Percentiles rank a stretch among this genome's conserved stretches.
These are phyloP conservation scores for Adansonia rubrostipa DNA, from an alignment of 441 rosid species.

Conservation along the genomic window DNA sequence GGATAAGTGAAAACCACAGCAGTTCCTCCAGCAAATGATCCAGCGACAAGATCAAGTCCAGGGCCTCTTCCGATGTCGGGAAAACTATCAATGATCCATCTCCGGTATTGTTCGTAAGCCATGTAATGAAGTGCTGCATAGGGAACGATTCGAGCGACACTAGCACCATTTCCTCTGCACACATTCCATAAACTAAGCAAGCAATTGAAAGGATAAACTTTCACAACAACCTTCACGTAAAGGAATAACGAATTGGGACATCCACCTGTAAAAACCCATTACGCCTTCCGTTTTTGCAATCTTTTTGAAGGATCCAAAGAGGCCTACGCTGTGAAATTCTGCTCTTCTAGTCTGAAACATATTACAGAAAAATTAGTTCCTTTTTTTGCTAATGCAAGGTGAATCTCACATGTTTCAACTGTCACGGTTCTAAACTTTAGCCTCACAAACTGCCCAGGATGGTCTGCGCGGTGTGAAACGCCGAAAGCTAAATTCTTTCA, in stretches of 20 bases:
- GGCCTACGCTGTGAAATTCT: slow-evolving; percentile 72
- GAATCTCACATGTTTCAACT: background rate
- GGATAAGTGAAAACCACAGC: slow-evolving; percentile 92
- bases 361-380: slow-evolving; percentile 25
- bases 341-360: slow-evolving; percentile 75
- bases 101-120: slow-evolving; percentile 88
- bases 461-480: too few relatives aligned
- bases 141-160: slow-evolving; percentile 89
- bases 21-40: slow-evolving; percentile 91
- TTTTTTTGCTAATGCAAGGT: background rate
- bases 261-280: slow-evolving; percentile 85
- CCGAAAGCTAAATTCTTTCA: background rate
- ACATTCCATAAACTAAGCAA: slow-evolving; percentile 26
- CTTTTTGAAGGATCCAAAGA: slow-evolving; percentile 71
- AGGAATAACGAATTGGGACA: slow-evolving; percentile 27
- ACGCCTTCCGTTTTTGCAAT: slow-evolving; percentile 79
- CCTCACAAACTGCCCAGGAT: too few relatives aligned
- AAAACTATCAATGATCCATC: slow-evolving; percentile 74
- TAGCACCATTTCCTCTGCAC: slow-evolving; percentile 86
- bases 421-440: too few relatives aligned
- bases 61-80: slow-evolving; percentile 79
- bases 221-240: background rate
- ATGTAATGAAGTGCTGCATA: slow-evolving; percentile 94
- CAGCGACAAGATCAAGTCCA: slow-evolving; percentile 87
- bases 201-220: background rate